These are phyloP conservation scores for Leccinum subgranulosum DNA, from an alignment of 768 basidiomycete species.

Conservation along the genomic window DNA sequence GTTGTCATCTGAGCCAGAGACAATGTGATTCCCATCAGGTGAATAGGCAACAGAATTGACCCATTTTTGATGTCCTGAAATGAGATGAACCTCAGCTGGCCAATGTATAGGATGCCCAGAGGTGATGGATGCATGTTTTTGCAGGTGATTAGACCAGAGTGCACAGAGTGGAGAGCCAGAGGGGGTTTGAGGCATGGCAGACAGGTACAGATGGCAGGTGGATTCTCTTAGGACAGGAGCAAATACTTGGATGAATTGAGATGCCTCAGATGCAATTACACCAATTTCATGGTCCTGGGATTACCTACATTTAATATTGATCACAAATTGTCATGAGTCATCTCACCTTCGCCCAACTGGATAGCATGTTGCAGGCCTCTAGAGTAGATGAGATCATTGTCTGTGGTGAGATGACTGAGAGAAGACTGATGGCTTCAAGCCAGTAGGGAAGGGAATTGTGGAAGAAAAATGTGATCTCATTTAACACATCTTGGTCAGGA, in stretches of 20 bases:
- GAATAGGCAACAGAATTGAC: not conserved
- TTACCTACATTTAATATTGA: too few species aligned
- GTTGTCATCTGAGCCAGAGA: not conserved
- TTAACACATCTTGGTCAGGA: not conserved
- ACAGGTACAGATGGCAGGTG: too few species aligned
- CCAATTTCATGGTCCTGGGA: not conserved
- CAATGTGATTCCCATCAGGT: not conserved
- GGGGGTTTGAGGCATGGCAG: too few species aligned
- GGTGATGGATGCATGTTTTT: too few species aligned
- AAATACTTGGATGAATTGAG: too few species aligned
- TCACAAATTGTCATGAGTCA: not conserved
- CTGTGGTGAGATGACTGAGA: not conserved
- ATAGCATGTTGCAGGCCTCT: not conserved
- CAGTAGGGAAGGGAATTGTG: constrained; percentile 32
- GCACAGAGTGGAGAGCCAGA: too few species aligned
- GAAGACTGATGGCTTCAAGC: constrained; percentile 36
- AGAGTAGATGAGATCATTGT: not conserved
- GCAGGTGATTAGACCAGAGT: too few species aligned
- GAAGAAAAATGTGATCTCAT: constrained; percentile 11
- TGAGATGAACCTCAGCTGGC: not conserved
- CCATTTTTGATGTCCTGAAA: not conserved
- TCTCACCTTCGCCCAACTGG: not conserved
- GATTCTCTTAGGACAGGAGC: too few species aligned
- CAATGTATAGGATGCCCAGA: not conserved
- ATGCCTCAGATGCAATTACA: not conserved